Percentiles rank a stretch among this genome's conserved stretches.
Conservation (phyloP, 176 grass and related monocot genomes). For the Hordeum marinum region DNA sequence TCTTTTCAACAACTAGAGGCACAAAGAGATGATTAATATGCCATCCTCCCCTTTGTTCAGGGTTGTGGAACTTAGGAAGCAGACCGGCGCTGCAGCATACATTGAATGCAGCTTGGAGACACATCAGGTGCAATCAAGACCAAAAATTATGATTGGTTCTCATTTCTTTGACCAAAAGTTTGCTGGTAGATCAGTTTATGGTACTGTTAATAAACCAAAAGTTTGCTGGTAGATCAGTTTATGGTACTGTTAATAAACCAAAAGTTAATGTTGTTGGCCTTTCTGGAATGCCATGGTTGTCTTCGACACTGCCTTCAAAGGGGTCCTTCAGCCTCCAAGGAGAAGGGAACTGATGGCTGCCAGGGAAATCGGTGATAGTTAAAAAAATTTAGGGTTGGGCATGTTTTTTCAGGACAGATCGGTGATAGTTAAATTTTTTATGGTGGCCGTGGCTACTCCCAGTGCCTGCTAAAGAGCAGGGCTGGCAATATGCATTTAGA, state of each 20-base stretch:
- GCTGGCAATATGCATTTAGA: too few species aligned
- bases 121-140: constrained; percentile 31
- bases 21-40: neutral
- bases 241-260: neutral
- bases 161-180: neutral
- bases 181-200: neutral
- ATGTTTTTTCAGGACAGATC: too few species aligned
- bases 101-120: constrained; percentile 83
- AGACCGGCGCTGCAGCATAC: constrained; percentile 58
- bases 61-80: constrained; percentile 37
- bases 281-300: constrained; percentile 61
- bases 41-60: neutral
- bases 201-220: neutral
- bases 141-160: neutral
- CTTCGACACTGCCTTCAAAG: constrained; percentile 4
- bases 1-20: neutral
- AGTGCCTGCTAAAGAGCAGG: too few species aligned
- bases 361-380: too few species aligned
- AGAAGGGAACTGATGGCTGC: constrained; percentile 42
- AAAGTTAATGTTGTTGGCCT: neutral
- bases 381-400: constrained; percentile 40
- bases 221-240: neutral
- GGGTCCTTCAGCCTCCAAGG: constrained; percentile 18
- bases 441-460: too few species aligned
- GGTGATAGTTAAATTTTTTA: too few species aligned